Conservation (phyloP, 768 basidiomycete genomes). For the Tephrocybe sp. region DNA sequence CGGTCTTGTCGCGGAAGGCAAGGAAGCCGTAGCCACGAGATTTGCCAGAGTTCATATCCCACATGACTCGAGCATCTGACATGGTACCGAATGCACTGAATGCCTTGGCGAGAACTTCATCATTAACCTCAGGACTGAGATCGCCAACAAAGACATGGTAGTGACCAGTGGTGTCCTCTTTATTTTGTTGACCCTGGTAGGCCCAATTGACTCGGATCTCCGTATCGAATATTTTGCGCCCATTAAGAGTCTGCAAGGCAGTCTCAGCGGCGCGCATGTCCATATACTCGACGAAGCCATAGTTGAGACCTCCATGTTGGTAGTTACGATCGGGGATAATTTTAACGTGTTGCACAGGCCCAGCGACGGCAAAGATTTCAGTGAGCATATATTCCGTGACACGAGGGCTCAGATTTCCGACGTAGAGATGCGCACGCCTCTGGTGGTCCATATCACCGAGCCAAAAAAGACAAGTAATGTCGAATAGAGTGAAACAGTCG, state of each 20-base stretch:
- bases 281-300: slow-evolving; percentile 99
- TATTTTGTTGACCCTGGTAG: slow-evolving; percentile 97
- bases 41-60: slow-evolving; percentile 99
- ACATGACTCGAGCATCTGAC: slow-evolving; percentile 99
- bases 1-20: slow-evolving; percentile 97
- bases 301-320: slow-evolving; percentile 98
- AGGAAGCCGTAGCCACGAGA: slow-evolving; percentile 98
- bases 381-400: slow-evolving; percentile 99
- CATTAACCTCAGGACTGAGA: slow-evolving; percentile 97
- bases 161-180: slow-evolving; percentile 97
- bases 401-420: slow-evolving; percentile 95
- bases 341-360: slow-evolving; percentile 98
- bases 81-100: slow-evolving; percentile 96
- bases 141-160: slow-evolving; percentile 99
- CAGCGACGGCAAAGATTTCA: slow-evolving; percentile 95
- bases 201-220: slow-evolving; percentile 99
- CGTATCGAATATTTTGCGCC: slow-evolving; percentile 99
- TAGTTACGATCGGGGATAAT: slow-evolving; percentile 99
- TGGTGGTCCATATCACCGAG: slow-evolving; percentile 32
- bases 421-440: slow-evolving; percentile 96
- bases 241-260: slow-evolving; percentile 97
- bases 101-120: slow-evolving; percentile 94
- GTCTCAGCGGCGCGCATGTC: slow-evolving; percentile 99
- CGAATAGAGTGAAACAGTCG: slow-evolving; percentile 24
- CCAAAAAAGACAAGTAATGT: slow-evolving; percentile 22